Evolutionary conservation across 495 filamentous ascomycete species (phyloP).

Genomic region (Amphirosellinia nigrospora): DNA sequence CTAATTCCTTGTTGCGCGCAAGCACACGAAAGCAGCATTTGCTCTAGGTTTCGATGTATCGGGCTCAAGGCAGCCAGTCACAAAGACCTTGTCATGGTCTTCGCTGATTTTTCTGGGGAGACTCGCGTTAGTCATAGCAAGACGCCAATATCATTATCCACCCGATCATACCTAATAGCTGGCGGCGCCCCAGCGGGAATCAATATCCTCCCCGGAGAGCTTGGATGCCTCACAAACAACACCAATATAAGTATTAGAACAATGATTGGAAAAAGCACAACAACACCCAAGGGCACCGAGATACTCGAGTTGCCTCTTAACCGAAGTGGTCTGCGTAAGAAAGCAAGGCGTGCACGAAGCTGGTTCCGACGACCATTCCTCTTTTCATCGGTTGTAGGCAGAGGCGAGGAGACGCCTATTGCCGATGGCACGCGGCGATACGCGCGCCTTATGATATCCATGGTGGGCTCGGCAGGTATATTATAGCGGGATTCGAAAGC

Average conservation of each 20-base stretch:
- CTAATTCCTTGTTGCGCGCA: constrained; percentile 94
- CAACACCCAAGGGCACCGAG: constrained; percentile 91
- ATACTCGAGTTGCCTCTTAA: constrained; percentile 93
- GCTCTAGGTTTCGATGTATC: constrained; percentile 70
- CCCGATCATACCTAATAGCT: constrained; percentile 74
- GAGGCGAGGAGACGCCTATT: constrained; percentile 41
- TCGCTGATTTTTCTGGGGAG: constrained; percentile 88
- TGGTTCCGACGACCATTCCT: constrained; percentile 43
- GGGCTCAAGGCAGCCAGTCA: constrained; percentile 80
- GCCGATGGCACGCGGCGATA: constrained; percentile 54
- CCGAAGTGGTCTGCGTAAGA: constrained; percentile 87
- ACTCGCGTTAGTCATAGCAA: background rate
- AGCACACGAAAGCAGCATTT: constrained; percentile 95
- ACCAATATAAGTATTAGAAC: constrained; percentile 90
- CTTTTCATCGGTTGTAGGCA: constrained; percentile 57
- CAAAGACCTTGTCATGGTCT: constrained; percentile 95
- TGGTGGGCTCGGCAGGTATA: constrained; percentile 36
- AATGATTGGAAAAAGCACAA: constrained; percentile 90
- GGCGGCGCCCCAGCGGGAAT: constrained; percentile 92
- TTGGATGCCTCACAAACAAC: constrained; percentile 88
- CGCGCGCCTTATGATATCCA: constrained; percentile 63
- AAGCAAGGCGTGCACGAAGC: constrained; percentile 66
- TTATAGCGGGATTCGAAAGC: constrained; percentile 9
- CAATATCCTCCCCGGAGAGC: constrained; percentile 79
- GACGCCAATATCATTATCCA: background rate